Evolutionary conservation across 768 basidiomycete genomes (phyloP).

Genomic region (Mycena rebaudengoi): DNA sequence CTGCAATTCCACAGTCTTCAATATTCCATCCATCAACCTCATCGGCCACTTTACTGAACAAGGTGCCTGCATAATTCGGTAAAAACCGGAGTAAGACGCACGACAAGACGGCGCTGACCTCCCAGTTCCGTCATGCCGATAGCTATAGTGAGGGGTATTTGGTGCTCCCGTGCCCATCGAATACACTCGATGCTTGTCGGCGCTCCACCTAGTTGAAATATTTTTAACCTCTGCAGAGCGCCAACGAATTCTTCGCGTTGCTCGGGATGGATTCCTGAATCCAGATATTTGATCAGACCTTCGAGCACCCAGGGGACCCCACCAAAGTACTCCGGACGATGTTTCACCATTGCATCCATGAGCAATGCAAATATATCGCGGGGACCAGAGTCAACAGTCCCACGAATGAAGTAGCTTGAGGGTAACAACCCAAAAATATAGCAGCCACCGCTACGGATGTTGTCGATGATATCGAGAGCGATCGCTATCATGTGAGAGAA

Average conservation of each 20-base stretch:
- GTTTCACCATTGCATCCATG: slow-evolving; percentile 33
- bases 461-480: slow-evolving; percentile 37
- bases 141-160: slow-evolving; percentile 38
- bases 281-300: slow-evolving; percentile 35
- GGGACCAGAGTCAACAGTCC: slow-evolving; percentile 22
- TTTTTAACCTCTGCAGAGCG: slow-evolving; percentile 35
- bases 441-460: slow-evolving; percentile 38
- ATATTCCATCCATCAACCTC: slow-evolving; percentile 32
- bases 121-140: slow-evolving; percentile 48
- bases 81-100: background rate
- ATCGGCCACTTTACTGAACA: slow-evolving; percentile 37
- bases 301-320: slow-evolving; percentile 46
- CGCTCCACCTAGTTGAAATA: slow-evolving; percentile 40
- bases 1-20: slow-evolving; percentile 33
- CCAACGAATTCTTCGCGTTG: slow-evolving; percentile 29
- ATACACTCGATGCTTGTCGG: slow-evolving; percentile 37
- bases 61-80: background rate
- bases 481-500: slow-evolving; percentile 44
- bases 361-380: slow-evolving; percentile 36
- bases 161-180: slow-evolving; percentile 36
- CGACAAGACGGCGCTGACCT: slow-evolving; percentile 26
- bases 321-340: slow-evolving; percentile 35
- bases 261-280: slow-evolving; percentile 25
- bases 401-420: slow-evolving; percentile 32
- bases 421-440: slow-evolving; percentile 44